Evolutionary conservation across 2,329 filamentous ascomycete genomes (phyloP).

Genomic region (Rutstroemia sp.): DNA sequence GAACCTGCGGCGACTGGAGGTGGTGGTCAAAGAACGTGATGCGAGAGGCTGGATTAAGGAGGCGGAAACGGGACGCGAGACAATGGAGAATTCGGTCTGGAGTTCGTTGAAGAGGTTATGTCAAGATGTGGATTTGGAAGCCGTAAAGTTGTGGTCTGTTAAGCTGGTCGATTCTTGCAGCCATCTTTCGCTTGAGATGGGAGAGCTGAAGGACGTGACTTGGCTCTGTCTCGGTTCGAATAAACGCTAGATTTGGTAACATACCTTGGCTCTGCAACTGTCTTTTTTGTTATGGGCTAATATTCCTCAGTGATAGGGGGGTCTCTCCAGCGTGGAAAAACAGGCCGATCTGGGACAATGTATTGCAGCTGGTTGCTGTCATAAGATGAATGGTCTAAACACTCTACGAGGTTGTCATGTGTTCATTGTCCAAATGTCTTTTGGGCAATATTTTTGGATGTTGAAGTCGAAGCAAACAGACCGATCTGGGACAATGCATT

Average conservation of each 20-base stretch:
- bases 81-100: constrained; percentile 8
- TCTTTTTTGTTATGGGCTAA: too few species aligned
- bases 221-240: constrained; percentile 3
- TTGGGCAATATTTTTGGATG: too few species aligned
- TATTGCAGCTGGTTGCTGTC: too few species aligned
- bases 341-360: background rate
- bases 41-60: background rate
- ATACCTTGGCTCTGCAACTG: too few species aligned
- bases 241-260: too few species aligned
- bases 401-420: too few species aligned
- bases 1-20: constrained; percentile 19
- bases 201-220: constrained; percentile 8
- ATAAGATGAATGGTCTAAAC: too few species aligned
- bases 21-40: constrained; percentile 14
- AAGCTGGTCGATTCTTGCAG: background rate
- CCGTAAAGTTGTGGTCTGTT: constrained; percentile 3
- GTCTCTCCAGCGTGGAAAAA: too few species aligned
- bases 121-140: constrained; percentile 21
- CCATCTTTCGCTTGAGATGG: background rate
- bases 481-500: too few species aligned
- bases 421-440: too few species aligned
- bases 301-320: too few species aligned
- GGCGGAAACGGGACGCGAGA: background rate
- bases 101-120: constrained; percentile 12
- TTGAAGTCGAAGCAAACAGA: too few species aligned